Conservation (phyloP, 345 rosid species). For the Anacardium occidentale region DNA sequence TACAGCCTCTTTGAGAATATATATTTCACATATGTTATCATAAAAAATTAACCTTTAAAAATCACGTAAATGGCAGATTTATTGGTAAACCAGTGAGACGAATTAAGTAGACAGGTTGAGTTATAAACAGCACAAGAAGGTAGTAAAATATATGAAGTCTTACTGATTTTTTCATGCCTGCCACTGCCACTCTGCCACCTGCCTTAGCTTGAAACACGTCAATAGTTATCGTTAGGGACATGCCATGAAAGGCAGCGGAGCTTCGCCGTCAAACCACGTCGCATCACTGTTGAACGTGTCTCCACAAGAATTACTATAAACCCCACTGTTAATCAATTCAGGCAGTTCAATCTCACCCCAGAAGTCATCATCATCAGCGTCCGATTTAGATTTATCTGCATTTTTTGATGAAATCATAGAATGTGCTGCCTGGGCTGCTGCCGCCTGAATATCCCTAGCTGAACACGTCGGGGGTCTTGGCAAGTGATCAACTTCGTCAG, state of each 20-base stretch:
- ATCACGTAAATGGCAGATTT: neutral
- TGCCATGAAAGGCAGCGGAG: slow-evolving; percentile 42
- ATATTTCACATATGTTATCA: too few species aligned
- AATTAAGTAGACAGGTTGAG: too few species aligned
- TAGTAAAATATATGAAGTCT: slow-evolving; percentile 1
- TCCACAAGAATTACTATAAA: slow-evolving; percentile 34
- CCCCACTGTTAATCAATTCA: slow-evolving; percentile 42
- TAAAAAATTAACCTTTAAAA: too few species aligned
- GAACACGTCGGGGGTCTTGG: slow-evolving; percentile 60
- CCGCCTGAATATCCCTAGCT: slow-evolving; percentile 73
- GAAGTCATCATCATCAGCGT: slow-evolving; percentile 46
- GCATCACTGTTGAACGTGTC: slow-evolving; percentile 42
- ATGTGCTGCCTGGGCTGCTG: slow-evolving; percentile 74
- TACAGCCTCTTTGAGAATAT: too few species aligned
- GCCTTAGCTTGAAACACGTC: neutral
- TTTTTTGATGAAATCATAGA: slow-evolving; percentile 22
- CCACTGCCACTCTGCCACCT: neutral
- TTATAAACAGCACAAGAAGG: neutral
- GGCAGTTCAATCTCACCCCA: slow-evolving; percentile 83
- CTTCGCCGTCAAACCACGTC: slow-evolving; percentile 55
- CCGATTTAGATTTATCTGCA: slow-evolving; percentile 27
- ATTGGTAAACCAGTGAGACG: neutral
- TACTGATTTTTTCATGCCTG: neutral
- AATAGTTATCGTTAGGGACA: slow-evolving; percentile 34
- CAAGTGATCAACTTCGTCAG: slow-evolving; percentile 57